Percentiles rank a stretch among this genome's conserved stretches.
These are phyloP conservation scores for Boletus calvinii DNA, from an alignment of 1,284 basidiomycete species.

Conservation along the genomic window DNA sequence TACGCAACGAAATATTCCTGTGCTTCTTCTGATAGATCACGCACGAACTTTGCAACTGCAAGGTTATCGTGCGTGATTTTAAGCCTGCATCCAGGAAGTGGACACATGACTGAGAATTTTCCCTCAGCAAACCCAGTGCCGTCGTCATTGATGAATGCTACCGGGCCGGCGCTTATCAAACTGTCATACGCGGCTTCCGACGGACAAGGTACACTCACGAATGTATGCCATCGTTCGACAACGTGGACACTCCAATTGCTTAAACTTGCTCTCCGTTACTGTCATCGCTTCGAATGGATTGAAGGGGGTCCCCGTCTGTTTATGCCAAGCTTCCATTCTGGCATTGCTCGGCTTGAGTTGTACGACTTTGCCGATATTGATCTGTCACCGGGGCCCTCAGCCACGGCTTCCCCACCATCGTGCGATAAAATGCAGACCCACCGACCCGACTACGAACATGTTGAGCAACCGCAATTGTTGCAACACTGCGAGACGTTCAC, in stretches of 20 bases:
- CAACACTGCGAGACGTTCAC: conserved; percentile 33
- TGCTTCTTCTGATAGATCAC: conserved; percentile 29
- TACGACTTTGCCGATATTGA: conserved; percentile 24
- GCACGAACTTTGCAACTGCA: conserved; percentile 36
- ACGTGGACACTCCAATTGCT: conserved; percentile 34
- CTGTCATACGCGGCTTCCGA: neutral
- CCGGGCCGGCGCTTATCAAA: neutral
- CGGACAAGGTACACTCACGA: conserved; percentile 31
- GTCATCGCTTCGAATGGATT: conserved; percentile 38
- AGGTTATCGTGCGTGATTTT: conserved; percentile 34
- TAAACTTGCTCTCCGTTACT: conserved; percentile 17
- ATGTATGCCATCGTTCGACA: conserved; percentile 30
- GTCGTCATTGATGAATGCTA: conserved; percentile 33
- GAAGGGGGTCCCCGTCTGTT: conserved; percentile 32
- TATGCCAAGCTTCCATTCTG: conserved; percentile 30
- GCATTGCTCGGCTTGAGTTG: conserved; percentile 21
- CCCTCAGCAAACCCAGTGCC: conserved; percentile 37
- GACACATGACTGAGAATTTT: conserved; percentile 31
- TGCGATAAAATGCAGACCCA: conserved; percentile 1
- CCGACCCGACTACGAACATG: conserved; percentile 24
- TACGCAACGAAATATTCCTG: conserved; percentile 23
- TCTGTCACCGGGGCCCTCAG: conserved; percentile 13
- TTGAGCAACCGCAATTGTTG: conserved; percentile 23
- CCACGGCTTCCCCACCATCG: conserved; percentile 1
- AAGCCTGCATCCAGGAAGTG: conserved; percentile 32